Percentiles rank a stretch among this genome's conserved stretches.
Conservation (phyloP, 75 land plant species). For the Picea glauca region DNA sequence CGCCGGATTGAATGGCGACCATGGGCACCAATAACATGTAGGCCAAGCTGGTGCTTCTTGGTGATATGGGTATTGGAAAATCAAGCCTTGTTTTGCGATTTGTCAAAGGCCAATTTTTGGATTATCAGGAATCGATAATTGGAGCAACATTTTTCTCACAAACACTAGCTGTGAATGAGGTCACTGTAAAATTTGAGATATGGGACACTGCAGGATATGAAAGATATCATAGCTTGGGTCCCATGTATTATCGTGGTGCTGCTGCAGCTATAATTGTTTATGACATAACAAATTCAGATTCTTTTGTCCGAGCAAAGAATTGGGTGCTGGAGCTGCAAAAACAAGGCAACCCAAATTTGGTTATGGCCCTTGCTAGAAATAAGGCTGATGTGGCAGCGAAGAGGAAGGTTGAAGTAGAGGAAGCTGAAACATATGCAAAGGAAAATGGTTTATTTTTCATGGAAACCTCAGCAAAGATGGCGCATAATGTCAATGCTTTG, state of each 20-base stretch:
- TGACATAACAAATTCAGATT: constrained; percentile 62
- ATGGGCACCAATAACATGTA: no score
- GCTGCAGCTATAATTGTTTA: constrained; percentile 88
- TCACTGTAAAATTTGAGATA: constrained; percentile 91
- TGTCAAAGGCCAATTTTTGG: constrained; percentile 44
- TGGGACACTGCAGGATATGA: constrained; percentile 99
- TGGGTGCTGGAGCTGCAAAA: no score
- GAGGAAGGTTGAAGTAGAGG: no score
- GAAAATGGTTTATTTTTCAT: no score
- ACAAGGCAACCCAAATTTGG: no score
- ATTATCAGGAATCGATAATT: constrained; percentile 79
- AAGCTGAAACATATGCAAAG: no score
- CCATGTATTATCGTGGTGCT: constrained; percentile 96
- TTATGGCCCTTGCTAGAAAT: no score
- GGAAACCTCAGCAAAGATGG: no score
- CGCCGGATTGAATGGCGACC: no score
- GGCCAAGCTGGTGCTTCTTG: constrained; percentile 40
- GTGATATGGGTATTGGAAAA: constrained; percentile 53
- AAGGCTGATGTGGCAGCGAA: no score
- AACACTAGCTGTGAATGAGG: constrained; percentile 79
- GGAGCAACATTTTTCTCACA: constrained; percentile 98
- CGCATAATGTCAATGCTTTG: no score
- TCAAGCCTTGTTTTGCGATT: constrained; percentile 47
- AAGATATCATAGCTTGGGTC: constrained; percentile 96
- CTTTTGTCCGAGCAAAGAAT: no score